Percentiles rank a stretch among this genome's conserved stretches.
These are phyloP conservation scores for Melampsora occidentalis DNA, from an alignment of 1,284 basidiomycete genomes.

Conservation along the genomic window DNA sequence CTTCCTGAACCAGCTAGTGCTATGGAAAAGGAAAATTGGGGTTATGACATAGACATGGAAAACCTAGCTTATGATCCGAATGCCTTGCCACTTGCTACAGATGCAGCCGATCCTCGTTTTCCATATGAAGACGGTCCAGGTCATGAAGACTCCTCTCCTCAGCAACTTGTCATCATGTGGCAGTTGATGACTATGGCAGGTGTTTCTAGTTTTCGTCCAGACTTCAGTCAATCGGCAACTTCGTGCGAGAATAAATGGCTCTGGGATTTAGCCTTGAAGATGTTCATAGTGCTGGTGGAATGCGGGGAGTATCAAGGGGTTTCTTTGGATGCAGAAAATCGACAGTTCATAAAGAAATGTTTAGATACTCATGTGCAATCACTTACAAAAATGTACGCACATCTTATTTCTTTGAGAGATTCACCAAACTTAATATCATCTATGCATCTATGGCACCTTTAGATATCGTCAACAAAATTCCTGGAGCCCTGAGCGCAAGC, in stretches of 20 bases:
- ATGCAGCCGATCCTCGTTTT: neutral
- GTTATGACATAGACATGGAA: too few species aligned
- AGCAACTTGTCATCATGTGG: slow-evolving; percentile 34
- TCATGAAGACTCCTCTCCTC: slow-evolving; percentile 9
- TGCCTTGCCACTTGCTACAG: neutral
- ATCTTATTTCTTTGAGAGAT: too few species aligned
- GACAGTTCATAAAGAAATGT: slow-evolving; percentile 7
- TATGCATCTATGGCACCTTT: too few species aligned
- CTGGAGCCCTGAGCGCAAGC: too few species aligned
- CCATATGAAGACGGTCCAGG: slow-evolving; percentile 32
- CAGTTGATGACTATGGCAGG: slow-evolving; percentile 7
- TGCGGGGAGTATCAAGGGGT: slow-evolving; percentile 23
- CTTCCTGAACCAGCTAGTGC: too few species aligned
- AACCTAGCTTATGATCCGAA: too few species aligned
- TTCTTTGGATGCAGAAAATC: neutral
- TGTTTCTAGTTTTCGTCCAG: slow-evolving; percentile 27
- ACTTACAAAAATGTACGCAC: too few species aligned
- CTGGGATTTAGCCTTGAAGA: slow-evolving; percentile 27
- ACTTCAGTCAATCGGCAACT: neutral
- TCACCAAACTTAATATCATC: too few species aligned
- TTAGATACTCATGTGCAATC: too few species aligned
- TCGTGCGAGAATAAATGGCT: slow-evolving; percentile 22
- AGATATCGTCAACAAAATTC: too few species aligned
- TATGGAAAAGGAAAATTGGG: too few species aligned
- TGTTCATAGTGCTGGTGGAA: slow-evolving; percentile 21